Percentiles rank a stretch among this genome's conserved stretches.
Conservation (phyloP, 139 green algal species). For the Coccomyxa sp. region DNA sequence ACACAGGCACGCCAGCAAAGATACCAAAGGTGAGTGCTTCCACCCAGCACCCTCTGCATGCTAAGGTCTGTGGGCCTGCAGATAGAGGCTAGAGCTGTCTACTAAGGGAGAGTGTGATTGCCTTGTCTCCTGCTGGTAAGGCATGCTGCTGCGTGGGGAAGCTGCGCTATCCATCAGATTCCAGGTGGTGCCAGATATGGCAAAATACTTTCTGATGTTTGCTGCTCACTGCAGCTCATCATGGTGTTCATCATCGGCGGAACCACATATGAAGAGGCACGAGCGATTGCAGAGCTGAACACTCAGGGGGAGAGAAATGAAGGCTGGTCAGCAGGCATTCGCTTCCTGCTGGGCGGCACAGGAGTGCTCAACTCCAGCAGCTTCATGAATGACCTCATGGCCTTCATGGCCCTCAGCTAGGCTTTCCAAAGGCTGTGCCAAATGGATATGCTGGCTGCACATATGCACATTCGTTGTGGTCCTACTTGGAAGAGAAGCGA, state of each 20-base stretch:
- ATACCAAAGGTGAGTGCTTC: neutral
- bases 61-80: no score
- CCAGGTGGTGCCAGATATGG: neutral
- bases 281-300: constrained; percentile 77
- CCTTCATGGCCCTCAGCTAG: constrained; percentile 13
- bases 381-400: constrained; percentile 55
- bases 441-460: no score
- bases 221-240: constrained; percentile 58
- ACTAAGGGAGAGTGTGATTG: no score
- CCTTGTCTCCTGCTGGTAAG: no score
- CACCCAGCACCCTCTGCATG: no score
- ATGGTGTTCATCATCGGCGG: constrained; percentile 94
- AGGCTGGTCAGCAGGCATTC: constrained; percentile 38
- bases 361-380: constrained; percentile 63
- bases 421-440: no score
- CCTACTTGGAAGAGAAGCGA: no score
- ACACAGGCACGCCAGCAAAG: constrained; percentile 7
- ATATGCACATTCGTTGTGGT: no score
- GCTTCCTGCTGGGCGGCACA: constrained; percentile 83
- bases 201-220: neutral
- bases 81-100: no score
- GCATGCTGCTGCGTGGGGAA: no score
- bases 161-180: neutral
- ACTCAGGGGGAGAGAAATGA: constrained; percentile 30
- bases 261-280: constrained; percentile 94